These are phyloP conservation scores for Fraxinus anomala DNA, from an alignment of 257 asterid species.

Conservation along the genomic window DNA sequence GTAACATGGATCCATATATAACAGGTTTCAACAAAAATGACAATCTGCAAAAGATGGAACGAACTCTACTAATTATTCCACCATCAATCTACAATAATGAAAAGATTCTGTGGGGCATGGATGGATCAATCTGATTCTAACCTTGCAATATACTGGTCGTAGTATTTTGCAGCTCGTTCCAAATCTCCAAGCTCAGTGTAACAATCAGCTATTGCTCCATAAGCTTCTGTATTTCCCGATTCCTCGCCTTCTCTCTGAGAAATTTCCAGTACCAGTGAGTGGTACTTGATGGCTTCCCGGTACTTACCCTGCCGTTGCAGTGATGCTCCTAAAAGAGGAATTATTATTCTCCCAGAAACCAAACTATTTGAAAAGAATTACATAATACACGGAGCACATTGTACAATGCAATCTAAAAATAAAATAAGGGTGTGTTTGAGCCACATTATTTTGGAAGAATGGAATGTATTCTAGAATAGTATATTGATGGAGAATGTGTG, in stretches of 20 bases:
- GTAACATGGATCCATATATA: conserved; percentile 17
- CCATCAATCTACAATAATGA: conserved; percentile 20
- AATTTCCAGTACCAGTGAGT: conserved; percentile 73
- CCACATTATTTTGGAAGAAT: no score
- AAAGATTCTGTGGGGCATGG: conserved; percentile 5
- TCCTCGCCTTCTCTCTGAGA: conserved; percentile 86
- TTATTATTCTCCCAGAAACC: not conserved
- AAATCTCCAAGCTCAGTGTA: conserved; percentile 93
- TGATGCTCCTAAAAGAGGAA: conserved; percentile 68
- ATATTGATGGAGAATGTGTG: no score
- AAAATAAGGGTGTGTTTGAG: no score
- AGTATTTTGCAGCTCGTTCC: conserved; percentile 86
- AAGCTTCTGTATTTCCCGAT: conserved; percentile 93
- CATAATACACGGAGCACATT: not conserved
- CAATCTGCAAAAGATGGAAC: not conserved
- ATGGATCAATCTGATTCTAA: conserved; percentile 69
- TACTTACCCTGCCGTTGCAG: conserved; percentile 89
- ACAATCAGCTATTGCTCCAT: conserved; percentile 97
- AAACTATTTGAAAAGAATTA: conserved; percentile 2
- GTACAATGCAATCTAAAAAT: no score
- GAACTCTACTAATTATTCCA: conserved; percentile 25
- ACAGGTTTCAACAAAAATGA: conserved; percentile 27
- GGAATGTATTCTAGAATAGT: no score
- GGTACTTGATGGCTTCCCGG: conserved; percentile 86
- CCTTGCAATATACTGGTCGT: conserved; percentile 86